Evolutionary conservation across 345 rosid genomes (phyloP), one percentile per base, ranked within the genome.

Genomic region (Eucalyptus urophylla): DNA sequence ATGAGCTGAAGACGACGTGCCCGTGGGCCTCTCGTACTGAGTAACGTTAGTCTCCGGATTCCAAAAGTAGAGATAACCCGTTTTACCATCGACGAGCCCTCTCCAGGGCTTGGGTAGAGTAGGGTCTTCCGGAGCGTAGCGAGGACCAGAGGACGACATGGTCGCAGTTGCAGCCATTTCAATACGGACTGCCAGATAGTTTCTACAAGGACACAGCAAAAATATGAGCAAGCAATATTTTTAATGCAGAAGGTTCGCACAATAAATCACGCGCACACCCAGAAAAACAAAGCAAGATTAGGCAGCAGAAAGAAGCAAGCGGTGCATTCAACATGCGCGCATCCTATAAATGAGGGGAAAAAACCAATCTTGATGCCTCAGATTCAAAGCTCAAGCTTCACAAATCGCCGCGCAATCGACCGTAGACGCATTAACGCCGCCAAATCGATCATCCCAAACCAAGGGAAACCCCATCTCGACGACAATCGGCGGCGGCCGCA

Each of bases 101-200:
- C 91, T 97, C 99, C 99, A 98, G 15, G 99, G 99, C 89, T 96
- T 96, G 29, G 99, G 99, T 37, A 98, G 99, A 15, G 99, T 93
- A 8, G 97, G 98, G 54, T 98, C 99, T 60, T 95, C 97, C 1
- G 99, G 99, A 49, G 99, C 99, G 88, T 95, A 98, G 37, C 99
- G 94, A 12, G 96, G 95, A 49, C 94, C 93, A 88, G 92, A 87
- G 15, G 95, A 87, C 31, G 96, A 69, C n/a, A 94, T 93, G 49
- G 95, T 90, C 0, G 95, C 96, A 49, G 97, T 92, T 69, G 97
- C 96, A 90, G 99, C 95, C 97, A 95, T 96, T 17, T 86, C 60
- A 90, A 91, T 87, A 31, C 47, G 29, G 86, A 86, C 33, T 49
- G n/a, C 31, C 19, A 54, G 14, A 53, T 60, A 33, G 86, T 86